Conservation (phyloP, 2,329 filamentous ascomycete genomes). For the Sclerotiophoma versabilis region DNA sequence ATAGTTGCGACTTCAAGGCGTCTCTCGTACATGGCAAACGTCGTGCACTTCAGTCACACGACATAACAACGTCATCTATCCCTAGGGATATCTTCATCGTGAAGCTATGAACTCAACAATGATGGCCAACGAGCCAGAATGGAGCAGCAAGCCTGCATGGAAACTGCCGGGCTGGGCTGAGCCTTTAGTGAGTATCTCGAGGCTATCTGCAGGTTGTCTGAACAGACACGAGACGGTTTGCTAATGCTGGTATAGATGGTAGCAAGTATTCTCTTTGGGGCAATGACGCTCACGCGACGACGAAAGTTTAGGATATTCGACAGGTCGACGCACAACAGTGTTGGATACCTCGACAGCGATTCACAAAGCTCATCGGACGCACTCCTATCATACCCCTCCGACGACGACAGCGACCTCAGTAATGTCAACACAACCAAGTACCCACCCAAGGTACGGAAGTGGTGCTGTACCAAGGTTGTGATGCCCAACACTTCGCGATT, state of each 20-base stretch:
- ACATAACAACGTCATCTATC: not conserved
- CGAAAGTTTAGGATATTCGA: constrained; percentile 54
- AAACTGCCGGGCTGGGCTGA: constrained; percentile 53
- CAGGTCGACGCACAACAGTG: constrained; percentile 28
- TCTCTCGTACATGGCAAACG: not conserved
- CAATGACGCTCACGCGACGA: constrained; percentile 58
- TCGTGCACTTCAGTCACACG: constrained; percentile 4
- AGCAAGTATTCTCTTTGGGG: constrained; percentile 57
- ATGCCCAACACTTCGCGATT: constrained; percentile 70
- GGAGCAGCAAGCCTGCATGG: constrained; percentile 53
- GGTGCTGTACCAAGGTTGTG: constrained; percentile 59
- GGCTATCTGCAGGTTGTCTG: not conserved
- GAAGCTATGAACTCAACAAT: constrained; percentile 17
- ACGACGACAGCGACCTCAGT: constrained; percentile 47
- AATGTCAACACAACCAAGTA: constrained; percentile 48
- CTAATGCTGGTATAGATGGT: constrained; percentile 52
- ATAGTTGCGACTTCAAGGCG: not conserved
- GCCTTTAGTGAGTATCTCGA: constrained; percentile 42
- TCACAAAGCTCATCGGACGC: constrained; percentile 50
- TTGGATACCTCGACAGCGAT: constrained; percentile 46
- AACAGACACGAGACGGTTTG: not conserved
- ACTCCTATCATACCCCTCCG: constrained; percentile 47
- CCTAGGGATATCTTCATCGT: not conserved
- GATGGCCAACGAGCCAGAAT: constrained; percentile 34
- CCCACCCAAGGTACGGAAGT: constrained; percentile 59